Evolutionary conservation across 2,329 filamentous ascomycete genomes (phyloP).

Genomic region (Lachnellula arida): DNA sequence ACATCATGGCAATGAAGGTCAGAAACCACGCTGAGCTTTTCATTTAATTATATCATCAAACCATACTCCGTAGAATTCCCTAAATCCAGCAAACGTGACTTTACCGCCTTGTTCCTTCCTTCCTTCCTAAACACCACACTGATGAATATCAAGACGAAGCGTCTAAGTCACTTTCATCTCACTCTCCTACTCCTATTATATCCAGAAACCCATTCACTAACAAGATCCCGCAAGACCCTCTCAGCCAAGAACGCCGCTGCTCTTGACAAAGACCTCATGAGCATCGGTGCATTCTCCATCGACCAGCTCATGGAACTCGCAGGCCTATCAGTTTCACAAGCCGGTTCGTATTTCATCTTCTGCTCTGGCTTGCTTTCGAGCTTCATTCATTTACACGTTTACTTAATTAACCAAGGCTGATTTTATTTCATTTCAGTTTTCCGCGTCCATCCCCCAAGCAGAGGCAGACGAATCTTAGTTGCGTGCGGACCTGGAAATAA

Average conservation of each 20-base stretch:
- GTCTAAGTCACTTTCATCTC: not conserved
- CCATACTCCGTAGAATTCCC: too few species aligned
- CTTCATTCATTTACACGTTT: not conserved
- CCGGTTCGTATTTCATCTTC: constrained; percentile 48
- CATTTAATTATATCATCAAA: too few species aligned
- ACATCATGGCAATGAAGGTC: constrained; percentile 16
- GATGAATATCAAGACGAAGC: too few species aligned
- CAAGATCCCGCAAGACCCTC: constrained; percentile 59
- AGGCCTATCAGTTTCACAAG: constrained; percentile 88
- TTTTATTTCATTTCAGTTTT: constrained; percentile 58
- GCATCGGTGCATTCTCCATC: constrained; percentile 77
- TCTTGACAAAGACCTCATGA: constrained; percentile 93
- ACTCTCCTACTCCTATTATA: too few species aligned
- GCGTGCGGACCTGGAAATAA: constrained; percentile 86
- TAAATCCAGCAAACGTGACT: too few species aligned
- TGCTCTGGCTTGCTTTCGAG: not conserved
- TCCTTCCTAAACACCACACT: too few species aligned
- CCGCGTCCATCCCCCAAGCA: constrained; percentile 69
- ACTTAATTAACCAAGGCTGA: too few species aligned
- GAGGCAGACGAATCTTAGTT: constrained; percentile 71
- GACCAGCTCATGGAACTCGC: constrained; percentile 98
- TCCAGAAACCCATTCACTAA: not conserved
- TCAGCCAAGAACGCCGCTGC: constrained; percentile 82
- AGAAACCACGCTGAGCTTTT: not conserved
- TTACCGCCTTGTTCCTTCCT: too few species aligned